Base-by-base conservation (phyloP, 2,329 filamentous ascomycete species). In the Trichothecium roseum region DNA sequence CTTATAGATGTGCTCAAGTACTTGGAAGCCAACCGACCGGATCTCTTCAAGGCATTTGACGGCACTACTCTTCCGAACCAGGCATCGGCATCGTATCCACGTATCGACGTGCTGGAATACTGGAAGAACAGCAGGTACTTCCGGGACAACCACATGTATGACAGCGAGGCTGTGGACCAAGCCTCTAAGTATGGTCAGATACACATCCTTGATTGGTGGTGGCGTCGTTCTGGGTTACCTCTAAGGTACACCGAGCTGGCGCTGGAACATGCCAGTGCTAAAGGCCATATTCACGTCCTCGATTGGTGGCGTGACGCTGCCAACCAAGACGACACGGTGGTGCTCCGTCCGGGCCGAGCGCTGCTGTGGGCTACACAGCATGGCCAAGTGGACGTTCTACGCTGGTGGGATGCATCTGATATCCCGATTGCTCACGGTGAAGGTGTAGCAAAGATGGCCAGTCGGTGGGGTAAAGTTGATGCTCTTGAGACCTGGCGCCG, bases 121-220 rank as follows among this genome's bases (percentile, higher is more conserved):
- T 96, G 89, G 89, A 78, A 79, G 34, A 82, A 81, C 22, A 88
- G 84, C 12, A 77, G 80, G 0, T 84, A 80, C 10, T 89, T 94
- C 43, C 68, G 86, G 3, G 84, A 83, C 41, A 88, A 89, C 52
- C 84, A 93, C 50, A 49, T 54, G 29, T 94, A 95, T 55, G 82
- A 83, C 35, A 66, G 73, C 28, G 86, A 94, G 55, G 84, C 87
- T 9, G 70, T 96, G 18, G 87, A 96, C 51, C 83, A 83, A 20
- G 89, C 89, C 6, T 93, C 84, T 2, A 80, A 82, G 36, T 81
- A 85, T 39, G 88, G 89, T 4, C 91, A 87, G 46, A 72, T 93
- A 12, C 75, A 84, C 43, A 80, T 94, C 0, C 69, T 96, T 1
- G 84, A 94, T 49, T 94, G 86, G 84, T 96, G 89, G 89, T 82